Evolutionary conservation across 768 basidiomycete species (phyloP).

Genomic region (Lyophyllum decastes): DNA sequence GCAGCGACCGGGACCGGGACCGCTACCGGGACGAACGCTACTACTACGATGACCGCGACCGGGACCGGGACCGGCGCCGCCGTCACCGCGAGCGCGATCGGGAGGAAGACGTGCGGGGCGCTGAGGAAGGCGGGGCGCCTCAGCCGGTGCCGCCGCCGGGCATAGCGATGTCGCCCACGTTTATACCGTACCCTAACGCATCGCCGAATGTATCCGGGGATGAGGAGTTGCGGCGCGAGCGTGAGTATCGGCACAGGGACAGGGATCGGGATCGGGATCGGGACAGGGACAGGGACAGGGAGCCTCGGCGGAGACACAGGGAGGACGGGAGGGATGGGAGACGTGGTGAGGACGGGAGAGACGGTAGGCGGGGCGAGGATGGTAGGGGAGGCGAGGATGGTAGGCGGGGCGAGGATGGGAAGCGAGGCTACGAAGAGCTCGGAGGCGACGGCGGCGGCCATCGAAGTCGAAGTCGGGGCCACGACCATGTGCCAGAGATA

Average conservation of each 20-base stretch:
- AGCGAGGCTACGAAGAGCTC: too few species aligned
- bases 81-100: background rate
- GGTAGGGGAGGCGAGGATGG: background rate
- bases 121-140: background rate
- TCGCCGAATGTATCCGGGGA: background rate
- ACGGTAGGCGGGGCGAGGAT: background rate
- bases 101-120: background rate
- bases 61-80: background rate
- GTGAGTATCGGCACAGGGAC: background rate
- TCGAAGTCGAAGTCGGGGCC: slow-evolving; percentile 10
- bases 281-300: background rate
- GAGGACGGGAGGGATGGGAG: background rate
- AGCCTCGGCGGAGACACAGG: background rate
- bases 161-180: background rate
- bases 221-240: background rate
- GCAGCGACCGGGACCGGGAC: slow-evolving; percentile 7
- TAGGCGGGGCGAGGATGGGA: too few species aligned
- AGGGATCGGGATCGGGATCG: background rate
- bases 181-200: background rate
- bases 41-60: slow-evolving; percentile 3
- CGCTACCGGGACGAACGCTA: slow-evolving; percentile 1
- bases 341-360: background rate
- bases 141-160: background rate
- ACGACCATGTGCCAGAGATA: slow-evolving; percentile 10
- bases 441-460: background rate